Evolutionary conservation across 805 yeast genomes (phyloP).

Genomic region (Isabelozyma pseudorhagii): DNA sequence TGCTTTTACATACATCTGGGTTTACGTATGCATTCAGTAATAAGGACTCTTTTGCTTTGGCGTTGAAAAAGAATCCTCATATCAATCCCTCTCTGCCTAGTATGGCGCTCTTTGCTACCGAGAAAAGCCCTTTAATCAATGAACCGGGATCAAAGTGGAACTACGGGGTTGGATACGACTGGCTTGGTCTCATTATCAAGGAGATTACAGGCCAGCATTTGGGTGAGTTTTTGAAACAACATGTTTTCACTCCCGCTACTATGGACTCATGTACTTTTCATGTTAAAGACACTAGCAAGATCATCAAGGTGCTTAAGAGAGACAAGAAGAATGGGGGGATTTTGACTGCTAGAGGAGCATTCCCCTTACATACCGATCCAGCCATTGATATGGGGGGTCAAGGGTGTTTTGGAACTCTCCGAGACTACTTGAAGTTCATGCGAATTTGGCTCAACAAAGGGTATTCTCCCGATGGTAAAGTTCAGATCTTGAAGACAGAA

Average conservation of each 20-base stretch:
- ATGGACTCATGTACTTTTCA: conserved; percentile 28
- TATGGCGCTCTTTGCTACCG: conserved; percentile 19
- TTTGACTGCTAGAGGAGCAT: conserved; percentile 4
- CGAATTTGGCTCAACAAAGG: conserved; percentile 41
- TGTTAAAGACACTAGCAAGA: conserved; percentile 8
- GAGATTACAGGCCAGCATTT: conserved; percentile 28
- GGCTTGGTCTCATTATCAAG: conserved; percentile 37
- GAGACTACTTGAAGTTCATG: conserved; percentile 36
- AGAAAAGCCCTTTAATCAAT: conserved; percentile 22
- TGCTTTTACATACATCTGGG: conserved; percentile 31
- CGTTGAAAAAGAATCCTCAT: conserved; percentile 12
- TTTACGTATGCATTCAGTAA: conserved; percentile 32
- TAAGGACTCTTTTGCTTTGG: conserved; percentile 23
- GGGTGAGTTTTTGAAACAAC: conserved; percentile 26
- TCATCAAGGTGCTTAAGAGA: conserved; percentile 12
- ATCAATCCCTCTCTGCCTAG: conserved; percentile 18
- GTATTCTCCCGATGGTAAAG: conserved; percentile 33
- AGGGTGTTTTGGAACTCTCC: conserved; percentile 36
- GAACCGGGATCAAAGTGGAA: conserved; percentile 39
- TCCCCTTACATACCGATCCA: conserved; percentile 17
- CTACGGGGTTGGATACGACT: conserved; percentile 38
- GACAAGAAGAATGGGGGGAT: conserved; percentile 11
- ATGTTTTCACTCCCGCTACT: conserved; percentile 32
- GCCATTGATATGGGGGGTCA: conserved; percentile 43
- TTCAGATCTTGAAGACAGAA: conserved; percentile 20